Base-by-base conservation (phyloP, 1,284 basidiomycete genomes). In the Pascua guehoae region DNA sequence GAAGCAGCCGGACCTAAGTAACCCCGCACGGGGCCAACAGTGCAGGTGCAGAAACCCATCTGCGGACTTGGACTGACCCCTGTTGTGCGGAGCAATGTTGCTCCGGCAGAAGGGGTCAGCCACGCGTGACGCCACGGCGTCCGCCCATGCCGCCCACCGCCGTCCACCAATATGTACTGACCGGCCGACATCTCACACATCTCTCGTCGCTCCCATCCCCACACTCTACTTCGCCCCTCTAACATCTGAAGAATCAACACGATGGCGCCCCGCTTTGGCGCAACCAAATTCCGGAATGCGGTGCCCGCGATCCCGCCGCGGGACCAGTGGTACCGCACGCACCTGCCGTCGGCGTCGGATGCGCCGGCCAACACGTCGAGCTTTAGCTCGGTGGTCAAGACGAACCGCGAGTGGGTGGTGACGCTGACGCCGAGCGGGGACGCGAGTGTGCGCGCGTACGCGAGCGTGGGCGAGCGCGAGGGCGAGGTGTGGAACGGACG, bases 201-300 rank as follows among this genome's bases (percentile, higher is more conserved):
- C 24, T 7, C 24, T 32, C 24, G 3, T 32, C 24, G 3, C 24
- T 38, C 41, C 39, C 37, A 24, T 43, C 43, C 17, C 15, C 32
- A 16, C 49, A 46, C 49, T 46, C 15, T 18, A 32, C n/a, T 53
- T 14, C n/a, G n/a, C n/a, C 16, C 14, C 48, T 41, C 37, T 16
- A 17, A 38, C 32, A 49, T 49, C 40, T 36, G 17, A 15, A 44
- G 41, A 24, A 49, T 32, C 38, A 32, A 14, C 53, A 39, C 41
- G 12, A 68, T 70, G 67, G 49, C 66, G 12, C 60, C 42, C 11
- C 66, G 66, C 50, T 75, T 75, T 56, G 71, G 71, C 12, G 71
- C 71, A 2, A 70, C 71, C 16, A 75, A 75, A 49, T 75, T 69
- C 60, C 68, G 72, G 32, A 75, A 75, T 46, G 68, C 73, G 4